Evolutionary conservation across 306 rosid genomes (phyloP), one percentile per base, ranked within the genome.

Genomic region (Glycine soja): DNA sequence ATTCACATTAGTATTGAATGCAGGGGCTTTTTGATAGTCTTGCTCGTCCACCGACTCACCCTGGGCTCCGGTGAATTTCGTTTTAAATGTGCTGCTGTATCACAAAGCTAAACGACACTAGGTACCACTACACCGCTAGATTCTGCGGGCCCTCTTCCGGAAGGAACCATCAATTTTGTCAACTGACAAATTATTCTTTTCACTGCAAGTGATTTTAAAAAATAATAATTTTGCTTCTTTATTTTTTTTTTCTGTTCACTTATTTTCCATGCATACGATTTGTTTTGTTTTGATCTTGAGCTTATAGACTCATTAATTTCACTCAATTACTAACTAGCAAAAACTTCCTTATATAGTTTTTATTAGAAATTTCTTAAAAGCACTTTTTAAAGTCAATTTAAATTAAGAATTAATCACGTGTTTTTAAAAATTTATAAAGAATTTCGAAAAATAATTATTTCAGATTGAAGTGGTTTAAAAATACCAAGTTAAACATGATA

Each of bases 1-100:
- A 24, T 24, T 24, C 30, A 1, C 40, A 36, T 2, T 36, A 59
- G 14, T 59, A 24, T 14, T 58, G 64, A 18, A 58, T 58, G 2
- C 36, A 58, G 3, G 24, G 40, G 9, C 7, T 8, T 65, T 40
- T 2, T 40, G 72, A 66, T 42, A 45, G 45, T 43, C 16, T 18
- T 46, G 1, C 3, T 45, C 3, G 1, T 12, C 18, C 68, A 42
- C 78, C 68, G 67, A 74, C 78, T 56, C 32, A 10, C 7, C 38
- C 10, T 72, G 11, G 34, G 8, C 5, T 16, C 6, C 40, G 19
- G 67, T 73, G 52, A 54, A 1, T 54, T 54, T 74, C 78, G 19
- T 74, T 74, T 74, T 15, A 56, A 74, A 74, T 74, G 67, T 74
- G 78, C 9, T 6, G 78, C 5, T 6, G 64, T 57, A 40, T 10